Conservation (phyloP, 805 yeast species). For the Barnettozyma salicaria region DNA sequence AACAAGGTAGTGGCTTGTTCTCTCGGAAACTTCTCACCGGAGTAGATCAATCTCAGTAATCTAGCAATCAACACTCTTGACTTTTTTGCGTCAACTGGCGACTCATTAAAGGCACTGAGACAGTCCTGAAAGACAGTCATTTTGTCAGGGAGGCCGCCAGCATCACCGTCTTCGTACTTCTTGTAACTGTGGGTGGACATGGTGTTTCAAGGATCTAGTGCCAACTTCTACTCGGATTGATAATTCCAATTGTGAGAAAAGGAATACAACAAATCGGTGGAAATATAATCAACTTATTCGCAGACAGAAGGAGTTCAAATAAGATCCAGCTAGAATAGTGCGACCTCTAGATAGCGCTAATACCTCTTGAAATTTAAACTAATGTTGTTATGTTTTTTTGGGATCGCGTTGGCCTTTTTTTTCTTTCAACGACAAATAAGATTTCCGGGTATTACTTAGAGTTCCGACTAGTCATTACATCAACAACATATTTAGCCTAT, state of each 20-base stretch:
- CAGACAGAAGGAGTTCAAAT: no score
- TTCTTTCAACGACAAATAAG: neutral
- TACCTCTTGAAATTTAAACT: neutral
- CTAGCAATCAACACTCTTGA: constrained; percentile 81
- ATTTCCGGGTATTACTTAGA: no score
- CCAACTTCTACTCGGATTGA: neutral
- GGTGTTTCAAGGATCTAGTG: neutral
- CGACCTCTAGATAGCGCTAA: neutral
- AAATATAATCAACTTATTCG: no score
- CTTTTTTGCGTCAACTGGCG: constrained; percentile 82
- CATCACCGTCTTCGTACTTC: constrained; percentile 71
- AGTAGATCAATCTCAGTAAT: constrained; percentile 71
- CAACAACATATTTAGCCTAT: no score
- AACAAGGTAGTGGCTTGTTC: constrained; percentile 89
- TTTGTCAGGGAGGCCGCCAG: constrained; percentile 75
- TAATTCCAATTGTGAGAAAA: neutral
- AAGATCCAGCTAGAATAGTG: no score
- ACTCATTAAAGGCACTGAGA: constrained; percentile 83
- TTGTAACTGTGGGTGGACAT: constrained; percentile 86
- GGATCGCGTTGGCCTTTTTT: constrained; percentile 12
- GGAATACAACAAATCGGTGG: no score
- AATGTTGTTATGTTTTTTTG: neutral
- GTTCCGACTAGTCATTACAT: no score
- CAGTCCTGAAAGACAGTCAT: constrained; percentile 98
- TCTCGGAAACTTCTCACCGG: constrained; percentile 82